Base-by-base conservation (phyloP, 2,329 filamentous ascomycete genomes). In the Leptographium lundbergii region DNA sequence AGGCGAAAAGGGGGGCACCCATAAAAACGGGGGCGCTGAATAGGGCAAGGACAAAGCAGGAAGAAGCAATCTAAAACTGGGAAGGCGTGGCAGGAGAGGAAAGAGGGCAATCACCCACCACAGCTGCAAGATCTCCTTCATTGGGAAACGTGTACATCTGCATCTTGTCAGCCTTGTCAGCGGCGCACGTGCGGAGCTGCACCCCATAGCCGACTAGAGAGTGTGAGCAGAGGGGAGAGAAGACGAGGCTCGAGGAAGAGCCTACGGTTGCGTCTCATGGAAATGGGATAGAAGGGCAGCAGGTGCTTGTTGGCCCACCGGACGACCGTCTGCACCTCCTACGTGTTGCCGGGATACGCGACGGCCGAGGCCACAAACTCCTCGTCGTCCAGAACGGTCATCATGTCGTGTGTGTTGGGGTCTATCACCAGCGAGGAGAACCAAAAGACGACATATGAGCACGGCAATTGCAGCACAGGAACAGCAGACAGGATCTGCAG, bases 61-160 rank as follows among this genome's bases (percentile, higher is more conserved):
- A 42, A 42, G 19, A 19, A 42, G 39, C 39, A 42, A 13, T 19
- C 9, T 4, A 6, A 19, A 42, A 9, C 17, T 6, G 14, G 39
- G 39, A 42, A 42, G 39, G 14, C 39, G 6, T 14, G 45, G 9
- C 45, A 5, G 11, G 22, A 24, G 22, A n/a, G 45, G 45, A 48
- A 48, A n/a, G 45, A 48, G 24, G 3, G 5, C 14, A 22, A n/a
- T 14, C 10, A 36, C 63, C 61, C 63, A 78, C 71, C 45, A 76
- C 69, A 48, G 75, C 69, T 11, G 73, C 9, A 81, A 71, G 61
- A 80, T 75, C 45, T 4, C 78, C 74, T 39, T 80, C 77, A 39
- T 69, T 71, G 0, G 74, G 73, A 39, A 81, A 73, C 17, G 54
- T 62, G 61, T 64, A 78, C 39, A 42, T 42, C 56, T 52, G 47